Evolutionary conservation across 345 rosid species (phyloP).

Genomic region (Citrus sp.): DNA sequence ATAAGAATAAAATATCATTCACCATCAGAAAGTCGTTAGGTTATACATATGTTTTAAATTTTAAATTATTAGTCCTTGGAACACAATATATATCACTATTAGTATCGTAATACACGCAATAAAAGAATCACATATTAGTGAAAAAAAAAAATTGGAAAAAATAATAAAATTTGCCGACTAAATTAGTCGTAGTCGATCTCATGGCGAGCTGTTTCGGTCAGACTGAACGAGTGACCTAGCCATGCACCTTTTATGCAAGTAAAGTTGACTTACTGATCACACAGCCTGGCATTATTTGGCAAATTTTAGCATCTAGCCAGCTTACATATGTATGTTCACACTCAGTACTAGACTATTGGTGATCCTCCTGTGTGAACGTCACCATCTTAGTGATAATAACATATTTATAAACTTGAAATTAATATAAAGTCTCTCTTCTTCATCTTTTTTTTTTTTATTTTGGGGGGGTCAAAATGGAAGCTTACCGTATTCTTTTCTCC

Average conservation of each 20-base stretch:
- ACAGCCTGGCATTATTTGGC: not conserved
- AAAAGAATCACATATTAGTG: not conserved
- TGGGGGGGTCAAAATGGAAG: not conserved
- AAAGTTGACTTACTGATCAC: not conserved
- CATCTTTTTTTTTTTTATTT: too few relatives aligned
- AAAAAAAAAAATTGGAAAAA: too few relatives aligned
- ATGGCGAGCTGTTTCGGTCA: not conserved
- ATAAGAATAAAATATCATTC: too few relatives aligned
- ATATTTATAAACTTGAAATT: too few relatives aligned
- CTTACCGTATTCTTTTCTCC: conserved; percentile 77
- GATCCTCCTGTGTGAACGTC: too few relatives aligned
- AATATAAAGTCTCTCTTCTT: too few relatives aligned
- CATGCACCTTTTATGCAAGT: not conserved
- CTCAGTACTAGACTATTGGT: not conserved
- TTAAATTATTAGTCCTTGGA: too few relatives aligned
- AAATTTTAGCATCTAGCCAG: not conserved
- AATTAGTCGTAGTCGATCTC: not conserved
- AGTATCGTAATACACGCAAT: not conserved
- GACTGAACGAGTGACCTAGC: not conserved
- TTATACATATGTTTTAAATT: too few relatives aligned
- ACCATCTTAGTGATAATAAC: not conserved
- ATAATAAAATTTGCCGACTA: not conserved
- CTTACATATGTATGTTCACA: not conserved
- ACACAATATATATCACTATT: too few relatives aligned
- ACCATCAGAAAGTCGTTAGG: too few relatives aligned